Evolutionary conservation across 169 alveolate species (phyloP).

Genomic region (Eimeria acervulina): DNA sequence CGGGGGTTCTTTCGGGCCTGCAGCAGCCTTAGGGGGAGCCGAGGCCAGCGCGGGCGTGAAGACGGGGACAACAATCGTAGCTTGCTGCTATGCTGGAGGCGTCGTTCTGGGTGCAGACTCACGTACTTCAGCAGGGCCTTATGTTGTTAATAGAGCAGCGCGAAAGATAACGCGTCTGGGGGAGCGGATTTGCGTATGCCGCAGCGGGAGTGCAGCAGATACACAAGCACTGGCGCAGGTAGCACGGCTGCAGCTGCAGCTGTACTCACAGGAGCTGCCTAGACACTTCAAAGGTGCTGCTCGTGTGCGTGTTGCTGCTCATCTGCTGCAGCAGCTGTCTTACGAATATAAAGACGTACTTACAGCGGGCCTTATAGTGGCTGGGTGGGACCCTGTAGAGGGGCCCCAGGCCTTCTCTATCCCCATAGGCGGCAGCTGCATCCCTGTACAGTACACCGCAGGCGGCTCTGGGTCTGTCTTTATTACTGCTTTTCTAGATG

Average conservation of each 20-base stretch:
- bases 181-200: conserved; percentile 93
- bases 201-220: conserved; percentile 98
- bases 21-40: not conserved
- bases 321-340: conserved; percentile 85
- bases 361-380: conserved; percentile 94
- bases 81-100: conserved; percentile 94
- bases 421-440: conserved; percentile 95
- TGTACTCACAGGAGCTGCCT: conserved; percentile 92
- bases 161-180: conserved; percentile 94
- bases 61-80: conserved; percentile 96
- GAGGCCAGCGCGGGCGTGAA: conserved; percentile 76
- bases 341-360: conserved; percentile 93
- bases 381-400: conserved; percentile 93
- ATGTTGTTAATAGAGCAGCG: conserved; percentile 95
- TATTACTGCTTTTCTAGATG: conserved; percentile 94
- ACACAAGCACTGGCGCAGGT: conserved; percentile 94
- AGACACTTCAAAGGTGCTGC: conserved; percentile 85
- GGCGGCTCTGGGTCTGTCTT: conserved; percentile 96
- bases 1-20: not conserved
- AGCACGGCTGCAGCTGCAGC: conserved; percentile 90
- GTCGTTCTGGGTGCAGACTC: conserved; percentile 97
- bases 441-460: conserved; percentile 91
- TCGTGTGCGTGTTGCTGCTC: conserved; percentile 83
- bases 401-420: conserved; percentile 92
- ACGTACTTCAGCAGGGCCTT: conserved; percentile 96